Evolutionary conservation across 106 monocot species (phyloP), one percentile per base, ranked within the genome.

Genomic region (Dactylorhiza incarnata): DNA sequence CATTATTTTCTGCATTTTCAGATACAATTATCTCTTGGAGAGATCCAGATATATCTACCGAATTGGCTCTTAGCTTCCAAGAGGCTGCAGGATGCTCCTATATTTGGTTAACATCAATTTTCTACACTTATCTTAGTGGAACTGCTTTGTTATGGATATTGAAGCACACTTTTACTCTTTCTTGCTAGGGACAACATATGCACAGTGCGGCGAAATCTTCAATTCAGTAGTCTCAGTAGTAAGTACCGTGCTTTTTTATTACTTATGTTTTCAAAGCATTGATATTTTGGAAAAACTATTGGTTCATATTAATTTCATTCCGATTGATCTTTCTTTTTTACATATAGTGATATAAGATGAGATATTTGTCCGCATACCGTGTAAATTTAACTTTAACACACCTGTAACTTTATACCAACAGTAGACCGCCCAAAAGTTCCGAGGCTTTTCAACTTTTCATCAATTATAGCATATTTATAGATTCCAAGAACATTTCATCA

Each of bases 21-120:
- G 93, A 96, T 49, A 96, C 95, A 43, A 96, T 96, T 26, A 96
- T 96, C 49, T 93, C 93, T n/a, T 96, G 95, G 95, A 75, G 90
- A 77, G 95, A 93, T 83, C 81, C 83, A 78, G 87, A 90, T 54
- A 68, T 79, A 44, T 85, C 87, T 47, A 89, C 89, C 17, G 95
- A 96, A 68, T 84, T 92, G 76, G 95, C 95, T 78, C 86, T 96
- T 56, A 96, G 95, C 79, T 96, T 96, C 81, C 93, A 96, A 72
- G 95, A 96, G 77, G 82, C 95, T 75, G 82, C 89, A 7, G 93
- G 90, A 71, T 96, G 95, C 82, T 93, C 95, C 49, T 93, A 90
- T 75, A 90, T 96, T 81, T 96, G 95, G 95, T 96, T 62, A 17
- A 23, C 7, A 22, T 49, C 46, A 12, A 22, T 10, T 20, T 29